Base-by-base conservation (phyloP, 1,284 basidiomycete genomes). In the Fomitopsis palustris region DNA sequence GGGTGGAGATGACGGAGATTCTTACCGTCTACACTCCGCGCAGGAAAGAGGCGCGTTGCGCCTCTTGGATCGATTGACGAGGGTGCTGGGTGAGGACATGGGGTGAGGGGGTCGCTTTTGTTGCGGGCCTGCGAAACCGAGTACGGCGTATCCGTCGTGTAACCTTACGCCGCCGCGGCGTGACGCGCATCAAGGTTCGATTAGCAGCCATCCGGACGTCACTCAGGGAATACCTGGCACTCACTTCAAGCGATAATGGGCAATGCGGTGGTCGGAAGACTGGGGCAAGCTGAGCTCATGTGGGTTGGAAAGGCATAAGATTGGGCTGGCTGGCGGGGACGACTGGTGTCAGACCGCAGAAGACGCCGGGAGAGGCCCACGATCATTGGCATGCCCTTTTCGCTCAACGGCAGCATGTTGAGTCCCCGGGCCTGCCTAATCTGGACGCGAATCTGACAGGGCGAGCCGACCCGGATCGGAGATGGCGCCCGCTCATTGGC, bases 1-100 rank as follows among this genome's bases (percentile, higher is more conserved):
- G 38, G 37, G 54, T 43, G 56, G 52, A 53, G 23, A 23, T 23
- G 51, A 60, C 56, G 23, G 33, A 19, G 47, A 54, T 17, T 21
- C 62, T 45, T 47, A 69, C 66, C 64, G 58, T 53, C 67, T 64
- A 52, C 67, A 67, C 57, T 69, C 69, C 9, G 66, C 66, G 35
- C 69, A 69, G 8, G 65, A 65, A 12, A 67, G 52, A 23, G 67
- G 65, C 58, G 64, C 64, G 63, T 65, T 70, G 33, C 64, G 65
- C 19, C 63, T 31, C 53, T 62, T 65, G 42, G 57, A 38, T 41
- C 62, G 61, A 42, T 56, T 49, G n/a, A 64, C 64, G 35, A 68
- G 62, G 47, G 64, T 54, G 60, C 61, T 66, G 37, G 39, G 54
- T 25, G 60, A 63, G 21, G 67, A 68, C 67, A 68, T 68, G n/a